These are phyloP conservation scores for Solanum appendiculatum DNA, from an alignment of 257 asterid genomes.

Conservation along the genomic window DNA sequence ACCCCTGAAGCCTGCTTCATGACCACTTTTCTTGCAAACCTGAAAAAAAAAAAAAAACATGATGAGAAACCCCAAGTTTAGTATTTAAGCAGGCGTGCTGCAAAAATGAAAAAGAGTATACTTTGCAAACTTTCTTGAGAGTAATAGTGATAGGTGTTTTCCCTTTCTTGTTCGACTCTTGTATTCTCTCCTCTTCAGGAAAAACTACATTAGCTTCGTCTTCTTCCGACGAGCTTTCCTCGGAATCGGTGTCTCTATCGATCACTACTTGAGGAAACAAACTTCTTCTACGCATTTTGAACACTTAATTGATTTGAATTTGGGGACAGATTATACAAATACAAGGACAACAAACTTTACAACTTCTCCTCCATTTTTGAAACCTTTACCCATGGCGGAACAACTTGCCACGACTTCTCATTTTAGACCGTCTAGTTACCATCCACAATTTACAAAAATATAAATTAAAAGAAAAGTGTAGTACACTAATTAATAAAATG, in stretches of 20 bases:
- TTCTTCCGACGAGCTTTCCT: conserved; percentile 46
- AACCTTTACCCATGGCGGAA: background rate
- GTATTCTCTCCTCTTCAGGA: conserved; percentile 16
- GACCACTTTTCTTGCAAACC: conserved; percentile 97
- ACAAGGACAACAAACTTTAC: background rate
- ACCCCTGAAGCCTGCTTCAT: conserved; percentile 93
- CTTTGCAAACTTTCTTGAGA: conserved; percentile 91
- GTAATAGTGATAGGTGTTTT: conserved; percentile 59
- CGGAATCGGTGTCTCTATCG: conserved; percentile 68
- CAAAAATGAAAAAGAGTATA: conserved; percentile 3
- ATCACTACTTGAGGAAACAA: conserved; percentile 65
- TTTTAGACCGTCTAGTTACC: background rate
- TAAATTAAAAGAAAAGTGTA: too few relatives aligned
- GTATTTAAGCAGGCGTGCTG: background rate
- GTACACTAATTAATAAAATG: too few relatives aligned
- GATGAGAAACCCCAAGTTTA: background rate
- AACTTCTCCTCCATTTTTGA: background rate
- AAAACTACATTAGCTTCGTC: conserved; percentile 9
- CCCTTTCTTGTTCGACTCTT: conserved; percentile 21
- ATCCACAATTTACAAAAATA: too few relatives aligned
- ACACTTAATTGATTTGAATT: background rate
- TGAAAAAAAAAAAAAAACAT: background rate
- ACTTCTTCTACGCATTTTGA: conserved; percentile 48
- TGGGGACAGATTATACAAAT: background rate
- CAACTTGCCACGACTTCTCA: background rate